Base-by-base conservation (phyloP, 2,329 filamentous ascomycete species). In the Cephalotrichum gorgonifer region DNA sequence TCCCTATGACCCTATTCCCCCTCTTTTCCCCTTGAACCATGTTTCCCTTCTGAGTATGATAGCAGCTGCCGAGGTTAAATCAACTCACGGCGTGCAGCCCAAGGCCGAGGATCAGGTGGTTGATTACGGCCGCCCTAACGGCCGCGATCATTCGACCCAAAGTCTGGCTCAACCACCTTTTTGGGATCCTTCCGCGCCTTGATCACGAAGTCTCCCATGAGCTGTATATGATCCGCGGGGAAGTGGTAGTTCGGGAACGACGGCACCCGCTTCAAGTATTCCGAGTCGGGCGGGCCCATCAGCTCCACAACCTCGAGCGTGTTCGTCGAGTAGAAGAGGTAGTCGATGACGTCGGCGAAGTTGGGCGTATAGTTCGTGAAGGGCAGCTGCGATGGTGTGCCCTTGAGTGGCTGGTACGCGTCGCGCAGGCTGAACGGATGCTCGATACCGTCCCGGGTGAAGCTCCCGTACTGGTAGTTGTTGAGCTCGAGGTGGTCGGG, bases 331-430 rank as follows among this genome's bases (percentile, higher is more conserved):
- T 95, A 98, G 89, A 90, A 97, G 59, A 98, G 88, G 66, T 97
- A 96, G 64, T 98, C 93, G 56, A 98, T 86, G 50, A 94, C 87
- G 53, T 89, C 90, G 47, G 81, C 79, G 68, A 96, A 98, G n/a
- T 82, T 81, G 1, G 93, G 90, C 14, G 89, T 94, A 67, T 97
- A 98, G 67, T 98, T 98, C 43, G 93, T 98, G 65, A 95, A 98
- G 4, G 82, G 81, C 57, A 97, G 71, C 62, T 95, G 88, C 51
- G 89, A 86, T 6, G 83, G 82, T 31, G 93, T 81, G 61, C 91
- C 85, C 54, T 85, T 85, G 47, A 95, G 84, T 54, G 86, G 79
- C 31, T 80, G 79, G 64, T 98, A 98, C 3, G 89, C 83, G 22
- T 93, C 95, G 60, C 93, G 88, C 55, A 98, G 74, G 60, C 85